Evolutionary conservation across 768 basidiomycete genomes (phyloP).

Genomic region (Agaricus sinodeliciosus): DNA sequence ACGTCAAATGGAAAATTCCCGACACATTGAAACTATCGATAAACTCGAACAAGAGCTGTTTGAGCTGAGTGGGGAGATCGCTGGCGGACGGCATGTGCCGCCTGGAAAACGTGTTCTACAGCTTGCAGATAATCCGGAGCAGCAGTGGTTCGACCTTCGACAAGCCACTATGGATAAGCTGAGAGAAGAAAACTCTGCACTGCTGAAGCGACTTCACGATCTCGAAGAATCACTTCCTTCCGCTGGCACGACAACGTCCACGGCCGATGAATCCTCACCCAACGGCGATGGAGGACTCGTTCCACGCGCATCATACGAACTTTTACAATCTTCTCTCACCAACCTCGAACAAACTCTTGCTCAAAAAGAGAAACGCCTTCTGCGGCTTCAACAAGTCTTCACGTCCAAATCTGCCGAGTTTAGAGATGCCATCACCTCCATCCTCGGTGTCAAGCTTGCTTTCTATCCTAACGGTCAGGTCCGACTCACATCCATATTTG

Average conservation of each 20-base stretch:
- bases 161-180: conserved; percentile 70
- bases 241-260: not conserved
- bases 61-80: conserved; percentile 72
- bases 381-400: conserved; percentile 82
- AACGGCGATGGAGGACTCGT: conserved; percentile 40
- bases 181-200: conserved; percentile 76
- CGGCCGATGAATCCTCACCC: too few species aligned
- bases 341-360: conserved; percentile 58
- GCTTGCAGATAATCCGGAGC: conserved; percentile 75
- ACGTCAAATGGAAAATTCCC: conserved; percentile 11
- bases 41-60: conserved; percentile 73
- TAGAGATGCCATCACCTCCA: conserved; percentile 81
- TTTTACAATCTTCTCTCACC: conserved; percentile 58
- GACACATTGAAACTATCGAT: conserved; percentile 51
- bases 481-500: conserved; percentile 85
- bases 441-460: conserved; percentile 86
- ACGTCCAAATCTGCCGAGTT: conserved; percentile 83
- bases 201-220: conserved; percentile 60
- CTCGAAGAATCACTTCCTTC: conserved; percentile 31
- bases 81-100: conserved; percentile 67
- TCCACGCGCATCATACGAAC: conserved; percentile 76
- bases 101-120: conserved; percentile 64
- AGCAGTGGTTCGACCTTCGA: conserved; percentile 72
- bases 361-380: conserved; percentile 77
- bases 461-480: conserved; percentile 91